Evolutionary conservation across 257 asterid genomes (phyloP), one percentile per base, ranked within the genome.

Genomic region (Echites panduratus): DNA sequence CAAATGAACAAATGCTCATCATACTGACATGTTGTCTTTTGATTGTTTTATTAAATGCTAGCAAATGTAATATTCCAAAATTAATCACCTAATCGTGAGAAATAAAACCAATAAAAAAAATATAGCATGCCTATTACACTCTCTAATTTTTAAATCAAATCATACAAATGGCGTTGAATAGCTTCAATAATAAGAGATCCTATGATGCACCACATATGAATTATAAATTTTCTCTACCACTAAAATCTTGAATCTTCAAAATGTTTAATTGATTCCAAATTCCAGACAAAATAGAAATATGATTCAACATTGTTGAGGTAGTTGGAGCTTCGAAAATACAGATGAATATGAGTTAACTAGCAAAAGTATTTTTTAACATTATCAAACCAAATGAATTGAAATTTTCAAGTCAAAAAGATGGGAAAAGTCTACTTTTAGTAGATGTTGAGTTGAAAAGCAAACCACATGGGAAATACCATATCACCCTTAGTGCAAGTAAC

Each of bases 141-240:
- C 26, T 58, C 47, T 41, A 48, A 58, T 32, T 72, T 43, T 61
- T 72, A 24, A 40, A 53, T 41, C n/a, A 48, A 59, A 41, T 58
- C 47, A 27, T 40, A 10, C 9, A 32, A 16, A 29, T 12, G 35
- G 20, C 2, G 11, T 9, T 54, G 9, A 69, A 26, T 53, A 16
- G 54, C 47, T 54, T 70, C 66, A n/a, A 38, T 54, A 24, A 12
- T n/a, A 54, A 1, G 14, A 54, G 29, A 54, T 54, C 62, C 8
- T 22, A 54, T 9, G 20, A 9, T 19, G 10, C 20, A 65, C 44
- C 63, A 69, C 63, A 69, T 56, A 22, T 20, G 17, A 70, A 49
- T 70, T 16, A 24, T 12, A 1, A 44, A 16, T 40, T 45, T 22
- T 26, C 5, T 12, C 24, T 47, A 22, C 7, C 8, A 26, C 10